Percentiles rank a stretch among this genome's conserved stretches.
Evolutionary conservation across 805 yeast genomes (phyloP).

Genomic region (Saccharomycopsis javanensis): DNA sequence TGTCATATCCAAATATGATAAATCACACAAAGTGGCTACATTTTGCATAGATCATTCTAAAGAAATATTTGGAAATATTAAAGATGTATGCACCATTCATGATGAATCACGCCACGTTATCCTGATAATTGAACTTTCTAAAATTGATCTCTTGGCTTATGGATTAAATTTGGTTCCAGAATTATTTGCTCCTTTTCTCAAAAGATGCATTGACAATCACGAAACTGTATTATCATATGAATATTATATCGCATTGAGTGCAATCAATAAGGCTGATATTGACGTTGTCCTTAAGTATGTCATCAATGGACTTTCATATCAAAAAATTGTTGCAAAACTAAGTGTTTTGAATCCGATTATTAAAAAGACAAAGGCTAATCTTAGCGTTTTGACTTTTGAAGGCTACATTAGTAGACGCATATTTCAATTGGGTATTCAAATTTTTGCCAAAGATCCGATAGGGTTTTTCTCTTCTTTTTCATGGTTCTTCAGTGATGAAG

Average conservation of each 20-base stretch:
- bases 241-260: constrained; percentile 4
- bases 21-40: constrained; percentile 2
- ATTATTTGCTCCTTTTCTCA: neutral
- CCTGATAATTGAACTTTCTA: constrained; percentile 9
- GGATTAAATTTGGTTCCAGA: constrained; percentile 5
- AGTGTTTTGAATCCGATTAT: neutral
- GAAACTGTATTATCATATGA: constrained; percentile 1
- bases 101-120: constrained; percentile 1
- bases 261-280: neutral
- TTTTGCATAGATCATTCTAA: constrained; percentile 7
- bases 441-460: constrained; percentile 1
- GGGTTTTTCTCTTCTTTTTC: neutral
- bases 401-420: neutral
- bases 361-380: constrained; percentile 9
- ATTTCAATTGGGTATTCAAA: constrained; percentile 3
- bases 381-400: neutral
- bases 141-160: constrained; percentile 8
- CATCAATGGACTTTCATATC: neutral
- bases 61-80: constrained; percentile 5
- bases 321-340: neutral
- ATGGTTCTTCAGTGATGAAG: neutral
- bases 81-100: neutral
- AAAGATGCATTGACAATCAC: constrained; percentile 1
- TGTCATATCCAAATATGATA: neutral
- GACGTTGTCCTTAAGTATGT: neutral